Evolutionary conservation across 495 filamentous ascomycete species (phyloP).

Genomic region (Lepidopterella palustris): DNA sequence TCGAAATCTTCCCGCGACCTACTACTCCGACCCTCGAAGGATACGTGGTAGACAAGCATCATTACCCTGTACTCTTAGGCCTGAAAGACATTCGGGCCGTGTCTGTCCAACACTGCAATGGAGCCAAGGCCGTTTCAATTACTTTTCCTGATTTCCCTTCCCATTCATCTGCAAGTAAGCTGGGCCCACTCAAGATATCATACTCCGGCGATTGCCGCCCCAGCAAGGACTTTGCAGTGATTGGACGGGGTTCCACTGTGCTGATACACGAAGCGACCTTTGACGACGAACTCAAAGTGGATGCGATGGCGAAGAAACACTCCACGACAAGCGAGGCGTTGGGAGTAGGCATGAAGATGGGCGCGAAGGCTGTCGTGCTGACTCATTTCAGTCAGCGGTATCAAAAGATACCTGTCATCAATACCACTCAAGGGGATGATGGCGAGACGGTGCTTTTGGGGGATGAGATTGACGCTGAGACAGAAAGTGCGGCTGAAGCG

Average conservation of each 20-base stretch:
- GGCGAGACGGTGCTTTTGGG: constrained; percentile 14
- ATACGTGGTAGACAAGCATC: background rate
- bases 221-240: constrained; percentile 55
- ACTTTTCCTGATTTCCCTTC: constrained; percentile 53
- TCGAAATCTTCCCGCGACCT: background rate
- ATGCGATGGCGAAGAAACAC: constrained; percentile 85
- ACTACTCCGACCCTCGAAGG: background rate
- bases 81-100: constrained; percentile 52
- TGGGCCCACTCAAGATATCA: constrained; percentile 62
- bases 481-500: constrained; percentile 17
- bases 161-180: background rate
- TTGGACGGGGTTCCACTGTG: constrained; percentile 69
- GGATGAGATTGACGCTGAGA: constrained; percentile 17
- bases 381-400: constrained; percentile 98
- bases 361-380: constrained; percentile 65
- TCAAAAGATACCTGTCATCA: constrained; percentile 65
- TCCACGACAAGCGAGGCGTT: constrained; percentile 80
- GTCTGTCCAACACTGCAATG: constrained; percentile 67
- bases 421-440: constrained; percentile 34
- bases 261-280: constrained; percentile 96
- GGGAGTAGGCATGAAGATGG: constrained; percentile 67
- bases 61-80: constrained; percentile 29
- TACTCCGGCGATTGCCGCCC: constrained; percentile 93
- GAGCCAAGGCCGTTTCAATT: constrained; percentile 67
- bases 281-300: constrained; percentile 68